Percentiles rank a stretch among this genome's conserved stretches.
Evolutionary conservation across 2,329 filamentous ascomycete genomes (phyloP).

Genomic region (Pestalotiopsis sp.): DNA sequence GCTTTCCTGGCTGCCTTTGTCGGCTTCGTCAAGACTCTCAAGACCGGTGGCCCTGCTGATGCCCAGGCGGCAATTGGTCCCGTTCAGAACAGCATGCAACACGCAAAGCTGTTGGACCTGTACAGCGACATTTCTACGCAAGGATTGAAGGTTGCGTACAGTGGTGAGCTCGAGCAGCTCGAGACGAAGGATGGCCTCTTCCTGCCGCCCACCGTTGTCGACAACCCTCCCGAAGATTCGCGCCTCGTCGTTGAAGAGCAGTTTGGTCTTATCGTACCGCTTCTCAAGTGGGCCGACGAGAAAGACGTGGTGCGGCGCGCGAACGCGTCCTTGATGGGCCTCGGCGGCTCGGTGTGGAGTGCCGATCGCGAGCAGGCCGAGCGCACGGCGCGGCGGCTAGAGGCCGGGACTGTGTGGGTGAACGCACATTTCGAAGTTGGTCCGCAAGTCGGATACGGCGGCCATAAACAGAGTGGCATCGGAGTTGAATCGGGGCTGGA

Average conservation of each 20-base stretch:
- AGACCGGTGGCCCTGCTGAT: slow-evolving; percentile 12
- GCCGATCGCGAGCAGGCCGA: slow-evolving; percentile 47
- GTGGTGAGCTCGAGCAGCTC: not conserved
- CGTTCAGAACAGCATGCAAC: slow-evolving; percentile 23
- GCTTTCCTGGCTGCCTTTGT: slow-evolving; percentile 45
- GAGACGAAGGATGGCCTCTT: slow-evolving; percentile 17
- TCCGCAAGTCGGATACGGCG: slow-evolving; percentile 45
- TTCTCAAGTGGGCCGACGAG: slow-evolving; percentile 42
- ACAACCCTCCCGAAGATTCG: slow-evolving; percentile 24
- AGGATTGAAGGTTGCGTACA: slow-evolving; percentile 18
- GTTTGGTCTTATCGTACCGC: slow-evolving; percentile 40
- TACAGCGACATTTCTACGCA: slow-evolving; percentile 23
- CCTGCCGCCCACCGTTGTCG: slow-evolving; percentile 21
- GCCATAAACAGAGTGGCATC: slow-evolving; percentile 53
- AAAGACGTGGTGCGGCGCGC: slow-evolving; percentile 45
- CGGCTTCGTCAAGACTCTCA: slow-evolving; percentile 15
- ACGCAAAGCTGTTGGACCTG: slow-evolving; percentile 24
- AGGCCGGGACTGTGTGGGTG: slow-evolving; percentile 55
- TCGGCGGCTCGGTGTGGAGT: slow-evolving; percentile 54
- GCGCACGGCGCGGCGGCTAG: slow-evolving; percentile 45
- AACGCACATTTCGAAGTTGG: slow-evolving; percentile 46
- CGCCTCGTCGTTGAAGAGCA: slow-evolving; percentile 23
- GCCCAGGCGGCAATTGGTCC: slow-evolving; percentile 17
- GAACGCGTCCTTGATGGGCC: slow-evolving; percentile 51
- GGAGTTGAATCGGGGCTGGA: slow-evolving; percentile 48